These are phyloP conservation scores for Cerioporus squamosus DNA, from an alignment of 1,284 basidiomycete species.

Conservation along the genomic window DNA sequence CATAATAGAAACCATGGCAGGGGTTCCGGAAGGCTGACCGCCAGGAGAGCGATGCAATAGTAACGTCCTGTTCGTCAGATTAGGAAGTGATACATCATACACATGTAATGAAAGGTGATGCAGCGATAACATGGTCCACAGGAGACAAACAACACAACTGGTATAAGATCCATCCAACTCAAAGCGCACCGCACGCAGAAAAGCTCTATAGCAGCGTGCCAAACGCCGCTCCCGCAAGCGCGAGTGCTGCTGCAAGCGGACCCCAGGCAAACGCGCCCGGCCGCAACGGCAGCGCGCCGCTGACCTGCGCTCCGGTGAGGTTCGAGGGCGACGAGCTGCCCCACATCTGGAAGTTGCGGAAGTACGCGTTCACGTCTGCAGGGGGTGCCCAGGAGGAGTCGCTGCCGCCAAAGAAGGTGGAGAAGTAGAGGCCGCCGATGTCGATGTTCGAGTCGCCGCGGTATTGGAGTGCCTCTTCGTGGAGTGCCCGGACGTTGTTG, in stretches of 20 bases:
- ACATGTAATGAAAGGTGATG: background rate
- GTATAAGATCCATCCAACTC: background rate
- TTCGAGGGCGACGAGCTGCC: slow-evolving; percentile 34
- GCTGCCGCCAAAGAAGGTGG: slow-evolving; percentile 74
- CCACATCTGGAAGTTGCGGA: slow-evolving; percentile 59
- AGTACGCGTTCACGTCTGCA: slow-evolving; percentile 65
- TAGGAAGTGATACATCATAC: background rate
- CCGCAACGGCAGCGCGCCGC: slow-evolving; percentile 14
- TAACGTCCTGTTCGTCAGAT: background rate
- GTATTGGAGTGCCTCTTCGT: slow-evolving; percentile 30
- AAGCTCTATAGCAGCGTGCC: slow-evolving; percentile 9
- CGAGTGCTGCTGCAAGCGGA: slow-evolving; percentile 4
- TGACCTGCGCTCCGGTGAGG: slow-evolving; percentile 28
- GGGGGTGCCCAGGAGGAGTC: slow-evolving; percentile 70
- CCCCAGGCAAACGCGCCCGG: slow-evolving; percentile 4
- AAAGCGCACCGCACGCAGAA: background rate
- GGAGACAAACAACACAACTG: background rate
- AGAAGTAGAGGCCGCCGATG: slow-evolving; percentile 55
- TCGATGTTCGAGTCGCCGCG: slow-evolving; percentile 28
- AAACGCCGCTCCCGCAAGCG: slow-evolving; percentile 3
- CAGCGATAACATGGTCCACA: slow-evolving; percentile 1
- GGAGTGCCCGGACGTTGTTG: slow-evolving; percentile 35
- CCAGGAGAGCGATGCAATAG: too few relatives aligned
- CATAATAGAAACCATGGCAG: too few relatives aligned
- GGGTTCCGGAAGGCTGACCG: too few relatives aligned